These are phyloP conservation scores for Azolla pinnata DNA, from an alignment of 75 land plant genomes.

Conservation along the genomic window DNA sequence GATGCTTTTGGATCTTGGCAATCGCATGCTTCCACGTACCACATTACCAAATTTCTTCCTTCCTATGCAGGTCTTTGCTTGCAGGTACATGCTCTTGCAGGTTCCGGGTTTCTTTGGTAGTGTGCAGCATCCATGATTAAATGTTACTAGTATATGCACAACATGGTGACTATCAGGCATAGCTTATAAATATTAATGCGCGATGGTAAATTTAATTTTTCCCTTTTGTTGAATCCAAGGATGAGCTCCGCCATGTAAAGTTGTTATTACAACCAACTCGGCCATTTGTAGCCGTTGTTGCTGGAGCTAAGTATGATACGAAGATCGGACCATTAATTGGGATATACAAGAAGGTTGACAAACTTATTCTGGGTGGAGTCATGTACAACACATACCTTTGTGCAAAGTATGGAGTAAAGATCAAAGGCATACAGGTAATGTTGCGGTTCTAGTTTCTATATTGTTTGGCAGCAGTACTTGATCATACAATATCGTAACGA, in stretches of 20 bases:
- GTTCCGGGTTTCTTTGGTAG: neutral
- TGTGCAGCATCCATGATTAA: neutral
- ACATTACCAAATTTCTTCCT: conserved; percentile 36
- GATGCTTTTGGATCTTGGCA: conserved; percentile 53
- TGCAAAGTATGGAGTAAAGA: conserved; percentile 48
- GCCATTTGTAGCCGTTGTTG: conserved; percentile 44
- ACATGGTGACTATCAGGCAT: neutral
- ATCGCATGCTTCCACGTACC: conserved; percentile 37
- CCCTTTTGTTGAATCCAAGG: conserved; percentile 12
- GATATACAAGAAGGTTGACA: conserved; percentile 43
- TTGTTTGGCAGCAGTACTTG: too few species aligned
- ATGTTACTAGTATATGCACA: neutral
- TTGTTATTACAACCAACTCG: conserved; percentile 23
- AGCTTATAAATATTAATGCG: neutral
- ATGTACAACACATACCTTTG: conserved; percentile 44
- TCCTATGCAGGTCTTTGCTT: conserved; percentile 45
- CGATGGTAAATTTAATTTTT: neutral
- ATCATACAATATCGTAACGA: too few species aligned
- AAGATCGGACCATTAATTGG: conserved; percentile 38
- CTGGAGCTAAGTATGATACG: conserved; percentile 46
- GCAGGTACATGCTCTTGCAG: conserved; percentile 24
- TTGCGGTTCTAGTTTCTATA: too few species aligned
- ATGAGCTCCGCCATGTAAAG: conserved; percentile 36
- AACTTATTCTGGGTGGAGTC: conserved; percentile 34
- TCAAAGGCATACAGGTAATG: conserved; percentile 36